Conservation (phyloP, 2,329 filamentous ascomycete genomes). For the Diaporthe sp. region DNA sequence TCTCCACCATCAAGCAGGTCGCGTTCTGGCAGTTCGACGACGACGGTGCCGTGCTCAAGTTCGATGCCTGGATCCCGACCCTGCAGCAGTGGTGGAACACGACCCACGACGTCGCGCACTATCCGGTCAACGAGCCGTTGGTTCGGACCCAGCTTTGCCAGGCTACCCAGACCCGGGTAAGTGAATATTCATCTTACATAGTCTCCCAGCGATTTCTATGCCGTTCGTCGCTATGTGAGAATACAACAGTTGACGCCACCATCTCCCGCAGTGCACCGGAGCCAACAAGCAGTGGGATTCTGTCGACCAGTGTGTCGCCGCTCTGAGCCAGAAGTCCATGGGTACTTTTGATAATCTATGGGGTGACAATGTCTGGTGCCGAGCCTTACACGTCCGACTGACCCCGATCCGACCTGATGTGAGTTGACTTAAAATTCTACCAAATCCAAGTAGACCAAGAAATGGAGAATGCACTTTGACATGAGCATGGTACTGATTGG, state of each 20-base stretch:
- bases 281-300: conserved; percentile 52
- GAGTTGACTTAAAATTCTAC: conserved; percentile 26
- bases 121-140: conserved; percentile 46
- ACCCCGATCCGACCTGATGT: conserved; percentile 47
- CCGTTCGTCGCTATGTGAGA: too few relatives aligned
- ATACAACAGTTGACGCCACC: not conserved
- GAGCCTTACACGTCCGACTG: conserved; percentile 56
- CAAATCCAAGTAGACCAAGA: not conserved
- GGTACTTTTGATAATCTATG: conserved; percentile 57
- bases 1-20: conserved; percentile 53
- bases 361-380: conserved; percentile 58
- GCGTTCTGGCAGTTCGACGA: conserved; percentile 62
- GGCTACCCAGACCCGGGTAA: not conserved
- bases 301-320: conserved; percentile 49
- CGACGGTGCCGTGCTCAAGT: conserved; percentile 55
- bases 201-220: too few relatives aligned
- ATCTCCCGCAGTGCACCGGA: conserved; percentile 48
- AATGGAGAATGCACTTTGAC: not conserved
- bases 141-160: not conserved
- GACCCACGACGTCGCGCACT: conserved; percentile 45
- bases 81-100: conserved; percentile 53
- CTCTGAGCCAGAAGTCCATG: conserved; percentile 50
- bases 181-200: not conserved
- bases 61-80: conserved; percentile 59
- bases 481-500: not conserved